Base-by-base conservation (phyloP, 495 filamentous ascomycete genomes). In the Polyplosphaeria fusca region DNA sequence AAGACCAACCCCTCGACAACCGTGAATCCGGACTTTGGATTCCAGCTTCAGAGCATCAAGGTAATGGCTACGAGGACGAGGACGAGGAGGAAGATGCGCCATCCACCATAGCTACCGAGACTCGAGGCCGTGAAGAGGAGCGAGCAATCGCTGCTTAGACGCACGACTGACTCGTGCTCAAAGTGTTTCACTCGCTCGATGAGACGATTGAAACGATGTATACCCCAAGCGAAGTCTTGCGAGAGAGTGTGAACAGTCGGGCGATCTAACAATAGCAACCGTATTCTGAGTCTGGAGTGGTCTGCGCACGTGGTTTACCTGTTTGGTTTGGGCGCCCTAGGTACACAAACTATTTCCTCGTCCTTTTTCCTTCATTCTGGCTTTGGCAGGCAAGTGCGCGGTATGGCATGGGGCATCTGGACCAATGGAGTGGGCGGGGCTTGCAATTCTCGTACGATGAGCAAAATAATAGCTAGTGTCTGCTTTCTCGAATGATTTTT, bases 11-110 rank as follows among this genome's bases (percentile, higher is more conserved):
- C 49, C 74, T 95, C 58, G 82, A 88, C 58, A 85, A 91, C 66
- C 81, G 87, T n/a, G 88, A 94, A 70, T 88, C 86, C 4, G 76
- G 78, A 24, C 70, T 81, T 3, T 96, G 93, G 93, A 82, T 93
- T 40, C 84, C 88, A 2, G 90, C 90, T 3, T 82, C 82, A 50
- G 84, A 89, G 63, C 92, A 96, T 75, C 72, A 77, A 52, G 70
- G 68, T 42, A 68, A 66, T 40, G 77, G 76, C 55, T 82, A 83
- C 50, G 73, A 78, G 18, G 77, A 83, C 26, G 82, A 84, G 16
- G 82, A 84, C 11, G 85, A 84, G 38, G 81, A 81, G 46, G 79
- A 79, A 20, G 84, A 85, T 41, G 80, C 82, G n/a, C 63, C 63
- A 5, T 66, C 63, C 2, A 79, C 79, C 26, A 77, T 80, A 11